Evolutionary conservation across 202 grass and related monocot species (phyloP).

Genomic region (Schoenoplectus tabernaemontani): DNA sequence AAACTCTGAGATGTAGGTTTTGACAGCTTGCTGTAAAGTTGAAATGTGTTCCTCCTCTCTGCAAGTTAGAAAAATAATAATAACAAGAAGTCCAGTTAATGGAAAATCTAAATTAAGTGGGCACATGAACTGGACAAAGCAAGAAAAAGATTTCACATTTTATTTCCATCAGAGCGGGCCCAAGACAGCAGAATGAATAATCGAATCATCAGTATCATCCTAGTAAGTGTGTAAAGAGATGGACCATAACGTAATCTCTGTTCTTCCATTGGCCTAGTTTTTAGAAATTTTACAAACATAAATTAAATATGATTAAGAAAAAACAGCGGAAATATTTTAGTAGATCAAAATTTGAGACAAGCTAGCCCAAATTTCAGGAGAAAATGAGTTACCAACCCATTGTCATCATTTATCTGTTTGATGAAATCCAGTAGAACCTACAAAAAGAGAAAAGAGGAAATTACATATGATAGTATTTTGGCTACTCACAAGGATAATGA

Average conservation of each 20-base stretch:
- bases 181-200: slow-evolving; percentile 63
- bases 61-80: slow-evolving; percentile 14
- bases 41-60: slow-evolving; percentile 63
- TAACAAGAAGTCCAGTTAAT: neutral
- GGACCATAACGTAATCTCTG: slow-evolving; percentile 92
- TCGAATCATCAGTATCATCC: slow-evolving; percentile 56
- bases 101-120: neutral
- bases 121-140: neutral
- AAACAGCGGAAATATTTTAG: too few relatives aligned
- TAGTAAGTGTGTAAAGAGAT: slow-evolving; percentile 74
- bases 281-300: slow-evolving; percentile 27
- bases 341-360: too few relatives aligned
- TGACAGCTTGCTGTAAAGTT: slow-evolving; percentile 55
- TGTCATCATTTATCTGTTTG: slow-evolving; percentile 87
- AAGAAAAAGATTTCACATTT: slow-evolving; percentile 51
- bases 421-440: slow-evolving; percentile 96
- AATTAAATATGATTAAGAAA: slow-evolving; percentile 9
- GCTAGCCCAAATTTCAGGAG: neutral
- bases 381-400: slow-evolving; percentile 63
- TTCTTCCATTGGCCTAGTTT: slow-evolving; percentile 87
- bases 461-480: slow-evolving; percentile 14
- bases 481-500: slow-evolving; percentile 12
- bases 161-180: slow-evolving; percentile 39
- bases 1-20: slow-evolving; percentile 59
- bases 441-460: slow-evolving; percentile 19